Conservation (phyloP, 169 alveolate species). For the Perkinsus olseni region DNA sequence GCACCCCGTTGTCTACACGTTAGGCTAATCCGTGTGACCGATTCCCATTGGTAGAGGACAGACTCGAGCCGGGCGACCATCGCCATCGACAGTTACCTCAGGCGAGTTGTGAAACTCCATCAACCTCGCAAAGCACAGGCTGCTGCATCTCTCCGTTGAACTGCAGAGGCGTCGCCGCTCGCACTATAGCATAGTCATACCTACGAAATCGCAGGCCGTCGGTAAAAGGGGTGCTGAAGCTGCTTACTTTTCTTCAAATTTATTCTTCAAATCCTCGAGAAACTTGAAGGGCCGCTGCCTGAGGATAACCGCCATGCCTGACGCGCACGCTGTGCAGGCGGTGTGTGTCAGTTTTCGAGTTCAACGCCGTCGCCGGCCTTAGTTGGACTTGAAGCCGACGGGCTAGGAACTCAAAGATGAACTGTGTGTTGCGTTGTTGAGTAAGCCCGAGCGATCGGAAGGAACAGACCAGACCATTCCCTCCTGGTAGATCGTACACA, state of each 20-base stretch:
- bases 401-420: no score
- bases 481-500: no score
- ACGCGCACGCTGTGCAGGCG: neutral
- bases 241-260: neutral
- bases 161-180: neutral
- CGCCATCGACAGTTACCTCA: neutral
- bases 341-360: neutral
- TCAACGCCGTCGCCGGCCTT: no score
- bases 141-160: neutral
- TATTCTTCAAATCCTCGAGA: neutral
- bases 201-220: neutral
- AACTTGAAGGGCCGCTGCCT: neutral
- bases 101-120: neutral
- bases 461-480: no score
- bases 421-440: no score
- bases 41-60: no score
- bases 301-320: neutral
- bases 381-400: no score
- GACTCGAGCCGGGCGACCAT: neutral
- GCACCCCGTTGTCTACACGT: no score
- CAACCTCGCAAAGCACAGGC: neutral
- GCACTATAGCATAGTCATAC: neutral
- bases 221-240: neutral
- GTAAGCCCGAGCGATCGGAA: no score
- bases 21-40: neutral